Evolutionary conservation across 2,329 filamentous ascomycete species (phyloP), one percentile per base, ranked within the genome.

Genomic region (Leptographium lundbergii): DNA sequence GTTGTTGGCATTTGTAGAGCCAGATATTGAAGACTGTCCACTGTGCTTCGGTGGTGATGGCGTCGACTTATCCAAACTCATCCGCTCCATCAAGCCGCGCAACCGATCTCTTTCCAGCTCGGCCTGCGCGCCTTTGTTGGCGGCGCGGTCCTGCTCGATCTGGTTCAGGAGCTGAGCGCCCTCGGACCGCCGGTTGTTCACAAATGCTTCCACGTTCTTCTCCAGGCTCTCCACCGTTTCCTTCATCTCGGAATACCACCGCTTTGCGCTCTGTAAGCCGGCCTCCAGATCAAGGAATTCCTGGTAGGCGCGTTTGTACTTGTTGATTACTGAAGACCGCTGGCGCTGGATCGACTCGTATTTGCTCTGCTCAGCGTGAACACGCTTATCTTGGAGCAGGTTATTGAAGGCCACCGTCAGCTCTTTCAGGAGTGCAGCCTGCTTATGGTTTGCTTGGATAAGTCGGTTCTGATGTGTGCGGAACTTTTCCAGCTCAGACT

Each of bases 401-500:
- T 86, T 84, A 67, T 91, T 92, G 72, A 97, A 97, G 0, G 87
- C 85, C 45, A 83, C 81, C 0, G 91, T 96, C 53, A 99, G 79
- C 66, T 99, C 94, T 72, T 97, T 97, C 84, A 99, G 91, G 58
- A 99, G 75, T 0, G 89, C 86, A 0, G 89, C 85, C 71, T 99
- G 94, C 73, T 96, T 99, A 73, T 99, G 94, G 63, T 91, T 95
- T 17, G 94, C 91, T 70, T 96, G 91, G 10, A 96, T 75, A 19
- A 99, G 81, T 39, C 94, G 85, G 66, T 87, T 96, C 69, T 97
- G 94, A 67, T 96, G 89, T 32, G 91, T 88, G 50, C 91, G 80
- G 73, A 96, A 99, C 71, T 99, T 99, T 72, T 97, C 92, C n/a
- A 99, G 79, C 71, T 99, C 94, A 19, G 90, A 85, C 69, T 96